These are phyloP conservation scores for Fusarium sp. DNA, from an alignment of 2,329 filamentous ascomycete species.

Conservation along the genomic window DNA sequence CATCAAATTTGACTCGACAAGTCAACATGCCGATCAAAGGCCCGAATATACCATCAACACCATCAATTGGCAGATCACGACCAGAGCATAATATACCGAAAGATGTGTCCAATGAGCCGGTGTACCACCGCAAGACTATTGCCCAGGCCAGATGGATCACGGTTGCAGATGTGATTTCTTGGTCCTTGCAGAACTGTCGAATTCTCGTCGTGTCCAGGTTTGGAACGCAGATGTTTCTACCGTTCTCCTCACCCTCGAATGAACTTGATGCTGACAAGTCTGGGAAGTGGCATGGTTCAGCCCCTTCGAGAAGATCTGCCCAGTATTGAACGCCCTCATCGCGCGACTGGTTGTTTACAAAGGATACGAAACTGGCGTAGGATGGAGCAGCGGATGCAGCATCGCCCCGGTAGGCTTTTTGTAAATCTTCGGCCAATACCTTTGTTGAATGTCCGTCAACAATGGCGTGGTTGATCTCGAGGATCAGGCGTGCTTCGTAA, in stretches of 20 bases:
- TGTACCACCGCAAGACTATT: slow-evolving; percentile 15
- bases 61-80: slow-evolving; percentile 1
- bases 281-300: slow-evolving; percentile 18
- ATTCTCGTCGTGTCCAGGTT: neutral
- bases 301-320: neutral
- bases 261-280: neutral
- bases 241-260: neutral
- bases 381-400: neutral
- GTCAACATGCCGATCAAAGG: slow-evolving; percentile 10
- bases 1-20: neutral
- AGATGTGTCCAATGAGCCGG: slow-evolving; percentile 7
- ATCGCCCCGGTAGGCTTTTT: neutral
- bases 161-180: slow-evolving; percentile 11
- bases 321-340: neutral
- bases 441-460: slow-evolving; percentile 5
- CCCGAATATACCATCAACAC: neutral
- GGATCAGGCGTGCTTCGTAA: neutral
- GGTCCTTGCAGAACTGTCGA: neutral
- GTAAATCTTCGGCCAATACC: neutral
- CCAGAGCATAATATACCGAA: slow-evolving; percentile 19
- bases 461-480: slow-evolving; percentile 19
- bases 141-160: slow-evolving; percentile 14
- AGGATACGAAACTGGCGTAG: neutral
- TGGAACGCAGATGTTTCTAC: neutral
- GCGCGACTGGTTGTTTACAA: neutral